Percentiles rank a stretch among this genome's conserved stretches.
Evolutionary conservation across 495 filamentous ascomycete species (phyloP).

Genomic region (Hypoxylon lienhwacheense): DNA sequence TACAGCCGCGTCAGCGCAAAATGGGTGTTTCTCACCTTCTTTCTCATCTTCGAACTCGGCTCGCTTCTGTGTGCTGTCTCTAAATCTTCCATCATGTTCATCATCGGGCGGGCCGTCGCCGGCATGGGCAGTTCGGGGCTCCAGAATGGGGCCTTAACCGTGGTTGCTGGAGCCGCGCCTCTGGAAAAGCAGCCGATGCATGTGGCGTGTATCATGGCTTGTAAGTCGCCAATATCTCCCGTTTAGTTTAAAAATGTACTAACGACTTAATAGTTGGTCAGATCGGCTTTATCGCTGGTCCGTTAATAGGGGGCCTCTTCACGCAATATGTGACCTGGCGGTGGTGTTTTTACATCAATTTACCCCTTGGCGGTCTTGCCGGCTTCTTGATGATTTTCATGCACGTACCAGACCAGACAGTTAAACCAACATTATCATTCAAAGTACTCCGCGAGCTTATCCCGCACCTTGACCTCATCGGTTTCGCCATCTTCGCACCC

Average conservation of each 20-base stretch:
- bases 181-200: constrained; percentile 48
- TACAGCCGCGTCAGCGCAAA: constrained; percentile 51
- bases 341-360: constrained; percentile 69
- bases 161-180: constrained; percentile 51
- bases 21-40: constrained; percentile 50
- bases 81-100: constrained; percentile 53
- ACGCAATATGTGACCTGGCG: constrained; percentile 58
- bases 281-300: constrained; percentile 47
- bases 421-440: constrained; percentile 29
- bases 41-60: constrained; percentile 55
- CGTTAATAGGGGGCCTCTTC: constrained; percentile 64
- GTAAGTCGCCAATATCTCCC: constrained; percentile 15
- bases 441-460: constrained; percentile 24
- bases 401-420: constrained; percentile 46
- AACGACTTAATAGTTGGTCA: constrained; percentile 36
- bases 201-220: constrained; percentile 32
- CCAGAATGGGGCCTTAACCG: constrained; percentile 56
- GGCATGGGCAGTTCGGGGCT: constrained; percentile 55
- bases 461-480: constrained; percentile 52
- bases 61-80: constrained; percentile 58
- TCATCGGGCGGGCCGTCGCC: constrained; percentile 57
- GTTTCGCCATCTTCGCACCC: constrained; percentile 53
- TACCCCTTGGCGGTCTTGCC: constrained; percentile 59
- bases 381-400: constrained; percentile 47
- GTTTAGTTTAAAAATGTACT: background rate